Percentiles rank a stretch among this genome's conserved stretches.
Evolutionary conservation across 345 rosid species (phyloP).

Genomic region (Capsella bursapastoris): DNA sequence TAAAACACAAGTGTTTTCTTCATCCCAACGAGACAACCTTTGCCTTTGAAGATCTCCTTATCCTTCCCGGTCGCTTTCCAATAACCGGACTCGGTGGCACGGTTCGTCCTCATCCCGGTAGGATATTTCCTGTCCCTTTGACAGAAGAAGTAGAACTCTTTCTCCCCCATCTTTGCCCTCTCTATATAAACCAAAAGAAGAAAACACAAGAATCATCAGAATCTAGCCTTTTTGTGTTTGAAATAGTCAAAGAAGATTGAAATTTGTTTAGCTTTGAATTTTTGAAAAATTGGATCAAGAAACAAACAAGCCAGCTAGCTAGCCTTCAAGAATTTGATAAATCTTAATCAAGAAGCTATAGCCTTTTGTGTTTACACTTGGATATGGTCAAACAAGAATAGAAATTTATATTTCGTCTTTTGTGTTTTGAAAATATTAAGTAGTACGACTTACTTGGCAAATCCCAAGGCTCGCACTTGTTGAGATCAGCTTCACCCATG

Average conservation of each 20-base stretch:
- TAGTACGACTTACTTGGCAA: slow-evolving; percentile 62
- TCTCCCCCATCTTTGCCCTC: slow-evolving; percentile 97
- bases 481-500: slow-evolving; percentile 86
- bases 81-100: slow-evolving; percentile 91
- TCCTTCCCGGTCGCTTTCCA: slow-evolving; percentile 99
- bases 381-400: slow-evolving; percentile 27
- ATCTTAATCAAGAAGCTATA: slow-evolving; percentile 39
- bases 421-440: neutral
- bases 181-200: slow-evolving; percentile 43
- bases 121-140: slow-evolving; percentile 93
- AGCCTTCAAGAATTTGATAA: slow-evolving; percentile 14
- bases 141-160: slow-evolving; percentile 92
- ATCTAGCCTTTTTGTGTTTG: slow-evolving; percentile 13
- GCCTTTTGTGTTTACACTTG: slow-evolving; percentile 23
- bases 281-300: slow-evolving; percentile 1
- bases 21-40: slow-evolving; percentile 82
- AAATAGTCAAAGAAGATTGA: slow-evolving; percentile 23
- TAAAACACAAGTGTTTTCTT: slow-evolving; percentile 99
- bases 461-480: slow-evolving; percentile 98
- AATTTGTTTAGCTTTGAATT: slow-evolving; percentile 4
- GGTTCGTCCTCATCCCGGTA: slow-evolving; percentile 94
- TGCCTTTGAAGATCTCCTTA: slow-evolving; percentile 71
- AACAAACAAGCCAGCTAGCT: neutral
- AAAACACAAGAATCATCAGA: slow-evolving; percentile 3
- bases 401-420: neutral